Evolutionary conservation across 495 filamentous ascomycete species (phyloP).

Genomic region (Astrocystis sublimbata): DNA sequence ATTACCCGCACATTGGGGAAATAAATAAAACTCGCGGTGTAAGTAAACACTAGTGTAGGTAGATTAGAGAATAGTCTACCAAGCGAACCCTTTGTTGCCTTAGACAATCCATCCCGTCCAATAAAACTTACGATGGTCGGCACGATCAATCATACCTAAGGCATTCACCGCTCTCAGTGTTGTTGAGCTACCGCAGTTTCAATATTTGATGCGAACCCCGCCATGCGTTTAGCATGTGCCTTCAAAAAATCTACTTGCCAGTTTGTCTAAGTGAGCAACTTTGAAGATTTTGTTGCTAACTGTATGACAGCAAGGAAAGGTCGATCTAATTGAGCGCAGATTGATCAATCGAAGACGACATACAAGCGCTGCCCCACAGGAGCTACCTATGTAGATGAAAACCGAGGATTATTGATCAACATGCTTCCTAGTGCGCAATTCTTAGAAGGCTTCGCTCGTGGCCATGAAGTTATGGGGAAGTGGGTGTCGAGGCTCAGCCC

Average conservation of each 20-base stretch:
- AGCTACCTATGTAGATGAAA: too few species aligned
- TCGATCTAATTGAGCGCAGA: background rate
- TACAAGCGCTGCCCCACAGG: too few species aligned
- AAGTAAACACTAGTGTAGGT: too few species aligned
- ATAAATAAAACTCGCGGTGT: too few species aligned
- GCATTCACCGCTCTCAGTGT: background rate
- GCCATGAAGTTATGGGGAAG: background rate
- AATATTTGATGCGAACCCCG: background rate
- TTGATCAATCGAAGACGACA: background rate
- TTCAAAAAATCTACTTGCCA: background rate
- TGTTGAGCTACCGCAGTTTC: background rate
- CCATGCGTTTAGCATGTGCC: background rate
- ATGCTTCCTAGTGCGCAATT: background rate
- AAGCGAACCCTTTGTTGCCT: background rate
- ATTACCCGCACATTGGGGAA: too few species aligned
- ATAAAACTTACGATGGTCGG: background rate
- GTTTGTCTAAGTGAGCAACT: background rate
- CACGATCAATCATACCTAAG: background rate
- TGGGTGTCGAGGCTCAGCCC: constrained; percentile 3
- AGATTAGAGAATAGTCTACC: too few species aligned
- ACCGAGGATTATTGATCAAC: too few species aligned
- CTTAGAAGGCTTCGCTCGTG: background rate
- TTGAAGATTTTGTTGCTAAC: background rate
- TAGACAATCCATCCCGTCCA: background rate
- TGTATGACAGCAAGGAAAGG: background rate